Evolutionary conservation across 1,284 basidiomycete species (phyloP).

Genomic region (Puccinia hordei): DNA sequence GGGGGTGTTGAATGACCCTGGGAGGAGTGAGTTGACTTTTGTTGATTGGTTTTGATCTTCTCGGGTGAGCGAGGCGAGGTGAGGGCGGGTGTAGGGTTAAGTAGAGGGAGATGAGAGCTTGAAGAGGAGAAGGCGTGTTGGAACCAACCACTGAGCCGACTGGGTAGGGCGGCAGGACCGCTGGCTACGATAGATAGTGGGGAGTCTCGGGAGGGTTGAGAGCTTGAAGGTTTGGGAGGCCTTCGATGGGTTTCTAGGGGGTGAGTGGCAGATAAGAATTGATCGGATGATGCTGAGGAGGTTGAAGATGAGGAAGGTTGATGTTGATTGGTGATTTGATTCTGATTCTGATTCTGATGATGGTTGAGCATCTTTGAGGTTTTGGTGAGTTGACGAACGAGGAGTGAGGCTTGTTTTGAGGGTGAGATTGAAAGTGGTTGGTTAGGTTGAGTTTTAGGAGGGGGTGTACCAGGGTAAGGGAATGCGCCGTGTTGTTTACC

Average conservation of each 20-base stretch:
- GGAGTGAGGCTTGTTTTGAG: slow-evolving; percentile 16
- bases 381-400: slow-evolving; percentile 11
- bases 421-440: background rate
- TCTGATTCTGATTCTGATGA: background rate
- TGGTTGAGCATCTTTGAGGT: background rate
- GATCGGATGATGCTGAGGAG: slow-evolving; percentile 8
- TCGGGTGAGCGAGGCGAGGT: slow-evolving; percentile 63
- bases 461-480: slow-evolving; percentile 7
- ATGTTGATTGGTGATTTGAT: background rate
- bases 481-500: slow-evolving; percentile 17
- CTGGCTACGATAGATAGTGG: background rate
- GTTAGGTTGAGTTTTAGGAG: too few species aligned
- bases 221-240: background rate
- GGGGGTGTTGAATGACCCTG: slow-evolving; percentile 73
- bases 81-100: slow-evolving; percentile 57
- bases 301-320: background rate
- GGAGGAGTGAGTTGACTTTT: slow-evolving; percentile 65
- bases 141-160: slow-evolving; percentile 54
- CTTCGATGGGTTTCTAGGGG: background rate
- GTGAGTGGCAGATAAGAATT: background rate
- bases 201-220: slow-evolving; percentile 3
- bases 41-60: slow-evolving; percentile 56
- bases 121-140: slow-evolving; percentile 61
- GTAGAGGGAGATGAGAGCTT: slow-evolving; percentile 70
- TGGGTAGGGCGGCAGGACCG: slow-evolving; percentile 50